Evolutionary conservation across 2,329 filamentous ascomycete species (phyloP).

Genomic region (Aotearoamyces nothofagi): DNA sequence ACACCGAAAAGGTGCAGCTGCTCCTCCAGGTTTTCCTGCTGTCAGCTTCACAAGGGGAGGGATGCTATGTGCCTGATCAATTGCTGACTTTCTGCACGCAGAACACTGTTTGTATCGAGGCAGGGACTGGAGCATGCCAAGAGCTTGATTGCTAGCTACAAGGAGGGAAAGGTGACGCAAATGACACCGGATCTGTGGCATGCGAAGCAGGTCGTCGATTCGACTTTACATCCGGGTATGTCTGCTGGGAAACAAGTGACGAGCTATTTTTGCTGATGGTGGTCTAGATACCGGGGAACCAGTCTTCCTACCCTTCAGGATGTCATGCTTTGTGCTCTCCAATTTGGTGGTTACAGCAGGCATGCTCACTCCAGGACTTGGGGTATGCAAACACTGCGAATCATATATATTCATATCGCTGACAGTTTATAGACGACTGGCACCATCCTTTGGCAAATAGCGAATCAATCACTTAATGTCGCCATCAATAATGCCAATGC

Average conservation of each 20-base stretch:
- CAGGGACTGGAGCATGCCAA: conserved; percentile 78
- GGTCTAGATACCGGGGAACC: conserved; percentile 72
- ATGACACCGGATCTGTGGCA: conserved; percentile 90
- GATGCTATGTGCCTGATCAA: too few species aligned
- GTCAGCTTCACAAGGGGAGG: too few species aligned
- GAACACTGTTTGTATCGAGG: conserved; percentile 70
- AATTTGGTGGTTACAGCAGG: conserved; percentile 91
- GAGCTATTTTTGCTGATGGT: conserved; percentile 6
- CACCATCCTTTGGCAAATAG: conserved; percentile 85
- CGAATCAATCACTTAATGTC: conserved; percentile 96
- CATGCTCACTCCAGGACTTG: conserved; percentile 85
- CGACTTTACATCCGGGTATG: conserved; percentile 85
- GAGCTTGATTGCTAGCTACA: conserved; percentile 66
- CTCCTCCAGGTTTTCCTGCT: too few species aligned
- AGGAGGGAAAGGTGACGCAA: conserved; percentile 58
- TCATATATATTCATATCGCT: background rate
- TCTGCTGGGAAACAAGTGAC: conserved; percentile 3
- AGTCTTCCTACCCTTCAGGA: conserved; percentile 88
- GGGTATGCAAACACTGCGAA: conserved; percentile 28
- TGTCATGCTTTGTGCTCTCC: conserved; percentile 89
- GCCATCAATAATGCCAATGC: conserved; percentile 96
- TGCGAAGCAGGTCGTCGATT: conserved; percentile 95
- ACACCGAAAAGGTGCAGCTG: conserved; percentile 11
- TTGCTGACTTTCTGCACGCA: conserved; percentile 24
- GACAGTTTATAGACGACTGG: conserved; percentile 46